phyloP scores from a whole-genome alignment of 2,329 filamentous ascomycete species.

The Hypoxylon sp. region DNA sequence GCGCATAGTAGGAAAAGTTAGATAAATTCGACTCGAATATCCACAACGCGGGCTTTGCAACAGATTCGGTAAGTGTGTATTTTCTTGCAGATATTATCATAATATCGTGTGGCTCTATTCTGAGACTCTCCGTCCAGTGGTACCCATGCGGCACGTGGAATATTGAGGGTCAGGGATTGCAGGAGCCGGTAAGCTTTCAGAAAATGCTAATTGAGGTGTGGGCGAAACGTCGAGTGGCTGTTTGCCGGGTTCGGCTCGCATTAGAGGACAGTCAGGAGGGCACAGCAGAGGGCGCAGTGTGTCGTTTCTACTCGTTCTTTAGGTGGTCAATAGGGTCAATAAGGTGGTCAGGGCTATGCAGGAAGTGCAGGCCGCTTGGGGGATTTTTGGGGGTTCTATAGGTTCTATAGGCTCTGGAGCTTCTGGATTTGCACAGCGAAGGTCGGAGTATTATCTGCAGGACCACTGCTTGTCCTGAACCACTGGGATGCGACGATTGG shows the following conservation, averaged over 20 bases:
- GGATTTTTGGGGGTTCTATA: slow-evolving; percentile 10
- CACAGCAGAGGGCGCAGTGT: slow-evolving; percentile 38
- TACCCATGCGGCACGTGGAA: slow-evolving; percentile 46
- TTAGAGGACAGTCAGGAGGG: slow-evolving; percentile 44
- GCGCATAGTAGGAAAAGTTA: slow-evolving; percentile 46
- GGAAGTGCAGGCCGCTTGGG: slow-evolving; percentile 32
- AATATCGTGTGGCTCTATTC: slow-evolving; percentile 39
- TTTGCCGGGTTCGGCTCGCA: slow-evolving; percentile 45
- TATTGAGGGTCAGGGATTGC: slow-evolving; percentile 40
- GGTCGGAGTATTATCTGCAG: slow-evolving; percentile 51
- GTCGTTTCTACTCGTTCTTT: slow-evolving; percentile 39
- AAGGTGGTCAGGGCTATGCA: slow-evolving; percentile 32
- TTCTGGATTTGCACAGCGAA: slow-evolving; percentile 48
- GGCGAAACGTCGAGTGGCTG: slow-evolving; percentile 40
- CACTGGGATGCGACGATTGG: slow-evolving; percentile 42
- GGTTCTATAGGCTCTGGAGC: slow-evolving; percentile 40
- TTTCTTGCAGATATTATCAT: slow-evolving; percentile 44
- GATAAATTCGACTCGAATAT: slow-evolving; percentile 26
- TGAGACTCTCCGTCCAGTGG: slow-evolving; percentile 33
- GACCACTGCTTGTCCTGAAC: slow-evolving; percentile 44
- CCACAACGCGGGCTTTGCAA: slow-evolving; percentile 25
- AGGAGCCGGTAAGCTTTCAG: slow-evolving; percentile 44
- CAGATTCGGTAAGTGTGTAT: slow-evolving; percentile 29
- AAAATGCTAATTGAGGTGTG: slow-evolving; percentile 41
- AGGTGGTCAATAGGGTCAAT: slow-evolving; percentile 15